Evolutionary conservation across 2,329 filamentous ascomycete genomes (phyloP), one percentile per base, ranked within the genome.

Genomic region (Nothophaeocryptopus gaeumannii): DNA sequence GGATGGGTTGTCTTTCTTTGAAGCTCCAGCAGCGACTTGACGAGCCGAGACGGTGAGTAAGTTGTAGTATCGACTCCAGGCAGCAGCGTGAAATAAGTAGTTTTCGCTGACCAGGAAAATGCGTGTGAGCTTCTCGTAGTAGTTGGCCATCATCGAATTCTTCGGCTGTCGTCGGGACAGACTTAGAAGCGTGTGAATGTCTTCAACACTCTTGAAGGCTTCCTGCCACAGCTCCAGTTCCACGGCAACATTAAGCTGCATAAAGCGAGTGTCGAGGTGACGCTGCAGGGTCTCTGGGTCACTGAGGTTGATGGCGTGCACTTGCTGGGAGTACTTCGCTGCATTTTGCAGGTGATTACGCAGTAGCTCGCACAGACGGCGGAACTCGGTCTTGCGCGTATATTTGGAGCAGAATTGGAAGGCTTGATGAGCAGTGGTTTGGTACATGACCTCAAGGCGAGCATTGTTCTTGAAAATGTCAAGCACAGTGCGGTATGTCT

Each of bases 101-200:
- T 99, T 99, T 76, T 97, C 93, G 72, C 92, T 95, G 60, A 97
- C 93, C 56, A 99, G 83, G 81, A 99, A 99, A 71, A 99, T 99
- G 58, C 91, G 85, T 35, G 93, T 96, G 51, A 99, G 84, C 78
- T 97, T 97, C 80, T 99, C 93, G 74, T 97, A 99, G 81, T 99
- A 99, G 78, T 97, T 99, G 75, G 93, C 93, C 93, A 99, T 99
- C 93, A 99, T 97, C 69, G 96, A 80, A 71, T 96, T 96, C 85
- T 97, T 97, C 47, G 93, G 86, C 34, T 91, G 91, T 48, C 93
- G 88, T 82, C 97, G 97, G 85, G 92, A 97, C 63, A 97, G 81
- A 77, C 86, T 97, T 61, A 99, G 84, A 47, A 99, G 83, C 44
- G 91, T 97, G 77, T 99, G 93, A 62, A 97, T 97, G 70, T 99